phyloP scores from a whole-genome alignment of 176 grass and related monocot genomes.

The Saccharum spontaneum region DNA sequence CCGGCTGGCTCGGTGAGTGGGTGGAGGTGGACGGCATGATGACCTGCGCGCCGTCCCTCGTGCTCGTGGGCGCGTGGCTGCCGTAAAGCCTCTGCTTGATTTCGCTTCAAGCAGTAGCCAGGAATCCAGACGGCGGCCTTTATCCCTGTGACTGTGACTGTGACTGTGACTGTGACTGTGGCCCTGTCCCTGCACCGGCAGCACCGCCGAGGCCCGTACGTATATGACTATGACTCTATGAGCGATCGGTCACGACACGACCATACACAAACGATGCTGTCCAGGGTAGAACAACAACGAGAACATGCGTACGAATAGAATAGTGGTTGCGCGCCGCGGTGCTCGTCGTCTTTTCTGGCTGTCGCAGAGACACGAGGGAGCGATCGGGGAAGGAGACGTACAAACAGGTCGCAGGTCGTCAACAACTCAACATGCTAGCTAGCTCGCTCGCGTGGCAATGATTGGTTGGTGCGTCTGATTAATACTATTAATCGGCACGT shows the following conservation, averaged over 20 bases:
- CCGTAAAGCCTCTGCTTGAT: conserved; percentile 41
- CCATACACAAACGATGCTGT: background rate
- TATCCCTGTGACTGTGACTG: background rate
- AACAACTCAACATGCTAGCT: background rate
- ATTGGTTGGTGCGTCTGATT: background rate
- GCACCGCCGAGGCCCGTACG: background rate
- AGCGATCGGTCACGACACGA: background rate
- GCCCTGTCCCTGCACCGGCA: no score
- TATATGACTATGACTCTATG: no score
- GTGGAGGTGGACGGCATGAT: background rate
- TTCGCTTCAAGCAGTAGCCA: conserved; percentile 50
- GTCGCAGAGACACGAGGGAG: background rate
- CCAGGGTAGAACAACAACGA: background rate
- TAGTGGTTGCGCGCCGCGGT: background rate
- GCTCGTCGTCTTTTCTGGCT: no score
- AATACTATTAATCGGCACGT: background rate
- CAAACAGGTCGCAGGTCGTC: background rate
- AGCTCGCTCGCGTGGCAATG: background rate
- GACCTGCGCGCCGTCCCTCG: background rate
- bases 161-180: background rate
- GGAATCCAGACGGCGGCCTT: background rate
- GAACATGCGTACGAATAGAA: background rate
- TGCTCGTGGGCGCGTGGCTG: conserved; percentile 3
- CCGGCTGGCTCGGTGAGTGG: background rate
- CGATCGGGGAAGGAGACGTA: background rate